phyloP scores from a whole-genome alignment of 345 rosid species.

The Brassica juncea region DNA sequence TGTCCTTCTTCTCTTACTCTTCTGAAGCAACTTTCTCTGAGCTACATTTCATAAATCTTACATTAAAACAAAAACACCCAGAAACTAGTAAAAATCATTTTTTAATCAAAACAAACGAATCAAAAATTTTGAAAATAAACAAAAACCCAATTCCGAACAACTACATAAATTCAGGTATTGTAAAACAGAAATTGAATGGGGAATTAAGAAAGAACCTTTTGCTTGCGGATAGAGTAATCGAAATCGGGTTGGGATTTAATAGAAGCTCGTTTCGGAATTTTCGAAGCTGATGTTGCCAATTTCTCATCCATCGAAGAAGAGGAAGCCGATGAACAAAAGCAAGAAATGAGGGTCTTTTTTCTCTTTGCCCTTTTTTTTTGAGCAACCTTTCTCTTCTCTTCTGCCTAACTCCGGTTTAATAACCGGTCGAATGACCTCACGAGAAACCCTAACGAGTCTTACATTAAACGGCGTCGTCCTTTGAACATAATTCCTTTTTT shows the following conservation, averaged over 20 bases:
- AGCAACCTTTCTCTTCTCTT: not conserved
- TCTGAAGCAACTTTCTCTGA: conserved; percentile 72
- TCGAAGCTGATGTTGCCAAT: conserved; percentile 4
- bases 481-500: conserved; percentile 1
- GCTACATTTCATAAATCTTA: conserved; percentile 41
- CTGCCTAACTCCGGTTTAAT: not conserved
- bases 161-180: not conserved
- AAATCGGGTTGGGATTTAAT: conserved; percentile 48
- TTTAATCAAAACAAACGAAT: not conserved
- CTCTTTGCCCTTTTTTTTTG: too few relatives aligned
- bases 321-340: conserved; percentile 10
- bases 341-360: not conserved
- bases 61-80: not conserved
- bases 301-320: conserved; percentile 30
- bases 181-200: conserved; percentile 2
- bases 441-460: conserved; percentile 30
- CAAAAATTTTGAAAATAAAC: not conserved
- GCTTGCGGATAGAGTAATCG: conserved; percentile 57
- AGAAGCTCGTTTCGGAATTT: conserved; percentile 42
- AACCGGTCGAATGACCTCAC: not conserved
- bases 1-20: conserved; percentile 75
- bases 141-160: not conserved
- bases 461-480: not conserved
- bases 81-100: not conserved
- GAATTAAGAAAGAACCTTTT: conserved; percentile 48